Conservation (phyloP, 352 stramenopile genomes). For the Phytophthora europaea region DNA sequence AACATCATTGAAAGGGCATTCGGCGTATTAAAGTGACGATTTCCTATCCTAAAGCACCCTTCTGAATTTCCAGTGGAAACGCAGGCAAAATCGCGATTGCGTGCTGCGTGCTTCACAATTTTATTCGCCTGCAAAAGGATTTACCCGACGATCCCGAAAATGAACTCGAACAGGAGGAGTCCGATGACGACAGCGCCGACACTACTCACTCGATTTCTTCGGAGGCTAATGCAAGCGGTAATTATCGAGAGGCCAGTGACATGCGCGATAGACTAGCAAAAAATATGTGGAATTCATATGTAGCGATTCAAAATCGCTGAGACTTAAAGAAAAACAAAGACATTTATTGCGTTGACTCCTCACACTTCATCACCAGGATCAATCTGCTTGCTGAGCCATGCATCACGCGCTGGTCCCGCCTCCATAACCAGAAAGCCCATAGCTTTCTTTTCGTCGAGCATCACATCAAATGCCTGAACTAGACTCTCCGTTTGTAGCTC, state of each 20-base stretch:
- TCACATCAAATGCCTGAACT: neutral
- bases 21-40: slow-evolving; percentile 26
- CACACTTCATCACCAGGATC: neutral
- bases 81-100: slow-evolving; percentile 22
- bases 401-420: slow-evolving; percentile 10
- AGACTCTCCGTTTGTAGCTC: neutral
- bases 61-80: slow-evolving; percentile 13
- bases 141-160: slow-evolving; percentile 2
- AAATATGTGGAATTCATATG: slow-evolving; percentile 25
- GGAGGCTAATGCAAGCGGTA: neutral
- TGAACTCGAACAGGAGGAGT: neutral
- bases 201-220: neutral
- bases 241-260: slow-evolving; percentile 5
- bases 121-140: slow-evolving; percentile 14
- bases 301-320: neutral
- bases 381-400: slow-evolving; percentile 22
- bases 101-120: slow-evolving; percentile 27
- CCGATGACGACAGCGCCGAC: neutral
- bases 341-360: neutral
- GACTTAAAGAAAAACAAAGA: neutral
- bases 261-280: slow-evolving; percentile 18
- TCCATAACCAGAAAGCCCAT: slow-evolving; percentile 5
- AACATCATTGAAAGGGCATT: slow-evolving; percentile 33
- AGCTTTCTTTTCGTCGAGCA: neutral
- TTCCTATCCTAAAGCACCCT: slow-evolving; percentile 3